Evolutionary conservation across 1,284 basidiomycete genomes (phyloP), one percentile per base, ranked within the genome.

Genomic region (Moniliophthora roreri): DNA sequence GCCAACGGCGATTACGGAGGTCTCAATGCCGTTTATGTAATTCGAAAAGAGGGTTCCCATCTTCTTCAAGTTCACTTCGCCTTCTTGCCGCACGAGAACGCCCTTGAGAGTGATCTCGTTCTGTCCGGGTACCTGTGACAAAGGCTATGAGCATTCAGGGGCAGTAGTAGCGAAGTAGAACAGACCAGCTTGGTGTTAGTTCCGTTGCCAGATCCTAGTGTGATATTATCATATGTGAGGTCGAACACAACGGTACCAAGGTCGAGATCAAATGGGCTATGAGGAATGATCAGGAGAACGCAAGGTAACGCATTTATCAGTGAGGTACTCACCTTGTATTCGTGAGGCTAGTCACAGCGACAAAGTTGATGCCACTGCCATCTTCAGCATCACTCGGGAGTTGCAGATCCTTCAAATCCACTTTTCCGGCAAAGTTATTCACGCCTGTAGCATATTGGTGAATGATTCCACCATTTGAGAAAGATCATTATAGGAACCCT

Each of bases 31-130:
- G 62, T 91, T 91, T 60, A 92, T 73, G 67, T 89, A 91, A 50
- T 81, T 79, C 13, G 87, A 89, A 66, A 92, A 91, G 40, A 92
- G 71, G 53, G 80, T 65, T 2, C 86, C 87, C 48, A 90, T 69
- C 15, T 69, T 62, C 6, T 72, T 72, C 41, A 92, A 77, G 24
- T 79, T 73, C 9, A 71, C 67, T 11, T 76, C 58, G 26, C 71
- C 70, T 16, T 72, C 75, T 58, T 91, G 85, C 4, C 76, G 79
- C 18, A 85, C 61, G 41, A 92, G 74, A 13, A 75, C 70, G 11
- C 90, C 89, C 11, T 63, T 67, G 50, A 92, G 77, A 1, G 78
- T 80, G 23, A 45, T 38, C 47, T 76, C 74, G 64, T 89, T 89
- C 26, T 66, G 57, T 18, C 85, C 85, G 4, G 79, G 79, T 10